A percentile compares a stretch with the other conserved stretches of the same genome.
Evolutionary conservation across 139 green algal genomes (phyloP).

Genomic region (Volvox reticuliferus): DNA sequence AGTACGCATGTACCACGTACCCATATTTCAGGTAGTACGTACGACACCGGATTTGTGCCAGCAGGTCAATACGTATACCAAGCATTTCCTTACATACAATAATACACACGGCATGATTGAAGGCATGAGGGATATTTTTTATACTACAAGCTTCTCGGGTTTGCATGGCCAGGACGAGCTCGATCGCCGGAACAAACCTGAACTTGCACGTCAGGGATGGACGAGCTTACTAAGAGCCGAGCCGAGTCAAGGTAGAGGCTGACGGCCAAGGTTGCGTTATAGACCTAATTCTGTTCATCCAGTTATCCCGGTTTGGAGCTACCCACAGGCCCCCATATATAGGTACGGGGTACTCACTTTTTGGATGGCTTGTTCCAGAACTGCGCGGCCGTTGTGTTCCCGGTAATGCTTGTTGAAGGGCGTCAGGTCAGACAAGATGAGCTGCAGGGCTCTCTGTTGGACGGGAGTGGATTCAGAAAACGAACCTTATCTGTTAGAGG

Average conservation of each 20-base stretch:
- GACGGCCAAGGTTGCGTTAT: too few species aligned
- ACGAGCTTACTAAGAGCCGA: neutral
- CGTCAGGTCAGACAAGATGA: conserved; percentile 21
- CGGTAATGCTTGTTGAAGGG: conserved; percentile 22
- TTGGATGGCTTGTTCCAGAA: neutral
- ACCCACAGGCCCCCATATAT: neutral
- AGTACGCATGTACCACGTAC: too few species aligned
- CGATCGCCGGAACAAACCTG: neutral
- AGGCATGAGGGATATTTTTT: too few species aligned
- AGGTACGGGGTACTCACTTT: neutral
- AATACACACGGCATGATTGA: too few species aligned
- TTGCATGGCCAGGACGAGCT: too few species aligned
- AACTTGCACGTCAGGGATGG: neutral
- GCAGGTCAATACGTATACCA: too few species aligned
- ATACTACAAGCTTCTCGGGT: too few species aligned
- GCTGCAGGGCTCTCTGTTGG: neutral
- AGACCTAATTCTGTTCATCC: neutral
- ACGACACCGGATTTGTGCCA: too few species aligned
- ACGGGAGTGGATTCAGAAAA: neutral
- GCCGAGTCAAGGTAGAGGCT: neutral
- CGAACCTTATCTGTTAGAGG: neutral
- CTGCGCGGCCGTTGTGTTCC: neutral
- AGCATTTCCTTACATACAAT: too few species aligned
- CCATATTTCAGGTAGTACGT: too few species aligned
- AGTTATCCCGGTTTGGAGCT: neutral